These are phyloP conservation scores for Aureobasidium mangrovei DNA, from an alignment of 2,329 filamentous ascomycete genomes.

Conservation along the genomic window DNA sequence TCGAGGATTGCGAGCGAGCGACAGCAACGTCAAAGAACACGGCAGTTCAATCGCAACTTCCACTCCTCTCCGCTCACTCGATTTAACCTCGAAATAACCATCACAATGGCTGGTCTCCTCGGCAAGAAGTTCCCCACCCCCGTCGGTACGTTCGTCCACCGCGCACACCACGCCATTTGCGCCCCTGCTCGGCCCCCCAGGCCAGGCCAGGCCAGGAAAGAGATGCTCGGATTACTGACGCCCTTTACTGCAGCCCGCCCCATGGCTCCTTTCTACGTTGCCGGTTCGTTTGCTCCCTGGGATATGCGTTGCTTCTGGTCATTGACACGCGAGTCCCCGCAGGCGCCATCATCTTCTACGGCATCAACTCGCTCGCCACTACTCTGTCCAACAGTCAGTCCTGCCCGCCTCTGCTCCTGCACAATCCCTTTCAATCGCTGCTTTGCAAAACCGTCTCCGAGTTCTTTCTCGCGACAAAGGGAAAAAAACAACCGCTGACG, in stretches of 20 bases:
- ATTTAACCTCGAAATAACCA: constrained; percentile 13
- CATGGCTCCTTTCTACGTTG: constrained; percentile 18
- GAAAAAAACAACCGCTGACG: background rate
- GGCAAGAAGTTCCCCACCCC: constrained; percentile 45
- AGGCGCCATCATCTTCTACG: constrained; percentile 85
- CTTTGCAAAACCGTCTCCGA: background rate
- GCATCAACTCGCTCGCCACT: constrained; percentile 75
- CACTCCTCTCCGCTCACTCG: background rate
- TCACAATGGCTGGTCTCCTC: constrained; percentile 35
- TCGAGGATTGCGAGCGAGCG: background rate
- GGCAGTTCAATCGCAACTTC: constrained; percentile 11
- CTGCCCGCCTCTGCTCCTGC: constrained; percentile 19
- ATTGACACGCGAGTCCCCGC: background rate
- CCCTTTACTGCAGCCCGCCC: constrained; percentile 13
- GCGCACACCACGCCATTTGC: background rate
- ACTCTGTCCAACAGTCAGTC: constrained; percentile 71
- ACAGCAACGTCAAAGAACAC: background rate
- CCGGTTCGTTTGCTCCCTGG: constrained; percentile 13
- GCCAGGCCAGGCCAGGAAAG: background rate
- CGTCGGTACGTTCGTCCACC: constrained; percentile 34
- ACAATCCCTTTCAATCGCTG: background rate
- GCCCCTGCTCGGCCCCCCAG: background rate
- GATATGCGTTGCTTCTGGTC: background rate
- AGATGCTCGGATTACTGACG: background rate
- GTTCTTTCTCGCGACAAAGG: background rate